phyloP scores from a whole-genome alignment of 2,329 filamentous ascomycete species.

The Cadophora sp. region DNA sequence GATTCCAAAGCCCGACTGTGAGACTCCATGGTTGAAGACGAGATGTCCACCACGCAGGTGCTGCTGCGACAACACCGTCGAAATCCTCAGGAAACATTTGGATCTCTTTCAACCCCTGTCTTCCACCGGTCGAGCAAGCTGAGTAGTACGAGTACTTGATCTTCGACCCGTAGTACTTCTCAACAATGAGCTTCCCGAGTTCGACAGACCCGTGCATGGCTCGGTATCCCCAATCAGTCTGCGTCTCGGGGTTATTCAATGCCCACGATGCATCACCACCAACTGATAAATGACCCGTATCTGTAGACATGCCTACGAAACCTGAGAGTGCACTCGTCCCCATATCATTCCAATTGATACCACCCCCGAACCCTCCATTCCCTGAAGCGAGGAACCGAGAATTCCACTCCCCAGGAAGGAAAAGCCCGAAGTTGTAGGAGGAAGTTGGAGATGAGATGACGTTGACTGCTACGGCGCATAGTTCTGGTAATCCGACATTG shows the following conservation, averaged over 20 bases:
- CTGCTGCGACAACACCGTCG: conserved; percentile 54
- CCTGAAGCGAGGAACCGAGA: conserved; percentile 49
- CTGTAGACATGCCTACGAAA: conserved; percentile 51
- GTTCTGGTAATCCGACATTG: conserved; percentile 47
- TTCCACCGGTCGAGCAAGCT: conserved; percentile 56
- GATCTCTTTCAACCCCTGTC: conserved; percentile 53
- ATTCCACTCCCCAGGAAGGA: conserved; percentile 47
- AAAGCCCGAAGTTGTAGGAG: conserved; percentile 49
- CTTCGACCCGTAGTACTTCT: conserved; percentile 24
- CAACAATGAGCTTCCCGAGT: conserved; percentile 23
- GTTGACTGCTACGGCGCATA: conserved; percentile 49
- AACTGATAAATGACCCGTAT: conserved; percentile 52
- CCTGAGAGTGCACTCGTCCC: conserved; percentile 43
- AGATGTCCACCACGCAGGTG: conserved; percentile 41
- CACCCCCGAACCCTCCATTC: conserved; percentile 54
- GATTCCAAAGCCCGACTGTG: conserved; percentile 22
- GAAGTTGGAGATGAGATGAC: conserved; percentile 46
- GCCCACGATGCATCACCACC: conserved; percentile 48
- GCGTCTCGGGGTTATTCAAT: conserved; percentile 14
- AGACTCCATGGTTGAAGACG: conserved; percentile 19
- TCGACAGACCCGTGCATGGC: conserved; percentile 22
- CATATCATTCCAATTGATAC: conserved; percentile 57
- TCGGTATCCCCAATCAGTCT: conserved; percentile 10
- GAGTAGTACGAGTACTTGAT: conserved; percentile 51
- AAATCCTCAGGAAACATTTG: conserved; percentile 56